Percentiles rank a stretch among this genome's conserved stretches.
These are phyloP conservation scores for Botrytis hyacinthi DNA, from an alignment of 2,329 filamentous ascomycete species.

Conservation along the genomic window DNA sequence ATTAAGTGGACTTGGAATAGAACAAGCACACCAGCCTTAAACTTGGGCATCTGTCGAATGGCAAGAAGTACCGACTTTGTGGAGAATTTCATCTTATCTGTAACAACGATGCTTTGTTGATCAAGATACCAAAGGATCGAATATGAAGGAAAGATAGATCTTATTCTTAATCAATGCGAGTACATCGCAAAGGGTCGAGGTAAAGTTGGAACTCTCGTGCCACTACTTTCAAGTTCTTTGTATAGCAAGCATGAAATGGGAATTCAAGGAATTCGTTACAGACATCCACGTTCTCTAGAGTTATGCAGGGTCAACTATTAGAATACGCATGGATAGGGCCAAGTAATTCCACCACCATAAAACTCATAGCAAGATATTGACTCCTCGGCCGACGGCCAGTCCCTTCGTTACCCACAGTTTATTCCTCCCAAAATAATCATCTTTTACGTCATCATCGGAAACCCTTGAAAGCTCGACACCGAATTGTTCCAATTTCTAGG, in stretches of 20 bases:
- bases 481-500: not conserved
- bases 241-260: not conserved
- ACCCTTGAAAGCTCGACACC: slow-evolving; percentile 8
- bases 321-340: not conserved
- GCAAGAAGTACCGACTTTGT: not conserved
- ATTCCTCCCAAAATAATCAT: not conserved
- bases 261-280: not conserved
- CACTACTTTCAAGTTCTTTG: not conserved
- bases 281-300: not conserved
- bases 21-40: not conserved
- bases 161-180: not conserved
- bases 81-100: not conserved
- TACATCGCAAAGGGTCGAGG: not conserved
- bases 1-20: not conserved
- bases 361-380: not conserved
- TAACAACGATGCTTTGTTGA: not conserved
- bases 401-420: not conserved
- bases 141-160: not conserved
- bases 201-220: not conserved
- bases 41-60: not conserved
- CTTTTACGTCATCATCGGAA: slow-evolving; percentile 7
- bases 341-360: too few relatives aligned
- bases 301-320: not conserved
- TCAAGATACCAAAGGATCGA: not conserved
- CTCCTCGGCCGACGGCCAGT: not conserved